These are phyloP conservation scores for Rhizopus sp. DNA, from an alignment of 371 early-diverging fungal genomes.

Conservation along the genomic window DNA sequence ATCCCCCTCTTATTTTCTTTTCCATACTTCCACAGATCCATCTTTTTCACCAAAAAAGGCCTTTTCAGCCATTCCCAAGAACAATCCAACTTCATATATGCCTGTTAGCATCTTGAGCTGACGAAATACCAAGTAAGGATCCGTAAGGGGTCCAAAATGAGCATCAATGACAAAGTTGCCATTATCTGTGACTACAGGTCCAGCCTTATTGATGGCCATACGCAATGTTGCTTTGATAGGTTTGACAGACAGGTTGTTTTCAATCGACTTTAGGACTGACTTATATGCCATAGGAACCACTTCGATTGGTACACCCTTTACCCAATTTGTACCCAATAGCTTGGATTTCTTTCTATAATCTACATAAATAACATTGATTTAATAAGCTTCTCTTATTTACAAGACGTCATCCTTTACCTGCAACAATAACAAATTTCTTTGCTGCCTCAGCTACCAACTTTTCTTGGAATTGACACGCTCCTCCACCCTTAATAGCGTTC, in stretches of 20 bases:
- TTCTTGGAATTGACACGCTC: slow-evolving; percentile 90
- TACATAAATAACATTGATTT: slow-evolving; percentile 54
- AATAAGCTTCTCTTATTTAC: slow-evolving; percentile 53
- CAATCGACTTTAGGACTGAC: slow-evolving; percentile 14
- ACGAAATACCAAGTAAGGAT: slow-evolving; percentile 55
- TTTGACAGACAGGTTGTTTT: slow-evolving; percentile 32
- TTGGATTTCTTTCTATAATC: slow-evolving; percentile 82
- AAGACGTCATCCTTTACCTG: slow-evolving; percentile 68
- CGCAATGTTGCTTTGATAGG: slow-evolving; percentile 53
- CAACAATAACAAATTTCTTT: slow-evolving; percentile 81
- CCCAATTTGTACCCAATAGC: slow-evolving; percentile 77
- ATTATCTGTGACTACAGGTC: slow-evolving; percentile 93
- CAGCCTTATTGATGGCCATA: slow-evolving; percentile 75
- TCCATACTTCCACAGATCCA: slow-evolving; percentile 24
- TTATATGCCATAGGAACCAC: slow-evolving; percentile 77
- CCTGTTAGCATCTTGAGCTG: slow-evolving; percentile 78
- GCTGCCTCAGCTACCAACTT: slow-evolving; percentile 86
- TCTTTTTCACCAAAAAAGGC: slow-evolving; percentile 78
- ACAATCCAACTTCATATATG: slow-evolving; percentile 91
- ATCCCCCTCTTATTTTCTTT: background rate
- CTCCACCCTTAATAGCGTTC: slow-evolving; percentile 94
- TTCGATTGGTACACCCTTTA: slow-evolving; percentile 86
- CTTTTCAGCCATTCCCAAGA: slow-evolving; percentile 82
- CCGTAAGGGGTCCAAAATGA: slow-evolving; percentile 72
- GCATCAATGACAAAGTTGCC: slow-evolving; percentile 90